Percentiles rank a stretch among this genome's conserved stretches.
phyloP scores from a whole-genome alignment of 345 rosid genomes.

The Eucalyptus pumila region DNA sequence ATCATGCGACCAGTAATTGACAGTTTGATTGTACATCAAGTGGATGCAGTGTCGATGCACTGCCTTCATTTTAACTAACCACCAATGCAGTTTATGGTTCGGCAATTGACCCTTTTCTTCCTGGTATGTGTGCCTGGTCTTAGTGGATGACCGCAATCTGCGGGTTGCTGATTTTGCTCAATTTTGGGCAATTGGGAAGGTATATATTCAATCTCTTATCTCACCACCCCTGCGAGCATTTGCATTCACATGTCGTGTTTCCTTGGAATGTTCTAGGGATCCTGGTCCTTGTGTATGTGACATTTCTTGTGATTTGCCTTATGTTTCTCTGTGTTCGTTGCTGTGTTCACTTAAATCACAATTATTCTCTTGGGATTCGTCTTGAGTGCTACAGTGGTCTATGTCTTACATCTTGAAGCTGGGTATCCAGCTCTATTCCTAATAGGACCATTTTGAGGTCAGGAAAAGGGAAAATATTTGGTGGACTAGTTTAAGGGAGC shows the following conservation, averaged over 20 bases:
- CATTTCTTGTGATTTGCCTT: neutral
- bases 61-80: constrained; percentile 84
- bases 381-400: neutral
- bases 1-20: constrained; percentile 18
- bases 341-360: neutral
- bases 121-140: constrained; percentile 96
- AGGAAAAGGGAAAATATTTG: neutral
- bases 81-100: constrained; percentile 90
- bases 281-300: constrained; percentile 6
- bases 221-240: constrained; percentile 24
- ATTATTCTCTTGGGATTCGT: neutral
- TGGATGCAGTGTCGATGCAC: constrained; percentile 79
- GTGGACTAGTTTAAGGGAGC: neutral
- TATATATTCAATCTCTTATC: constrained; percentile 70
- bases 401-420: neutral
- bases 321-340: neutral
- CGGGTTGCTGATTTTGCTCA: constrained; percentile 99
- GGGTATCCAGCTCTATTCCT: neutral
- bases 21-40: constrained; percentile 55
- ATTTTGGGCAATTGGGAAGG: constrained; percentile 99
- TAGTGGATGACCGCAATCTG: constrained; percentile 99
- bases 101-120: constrained; percentile 94
- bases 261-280: constrained; percentile 17
- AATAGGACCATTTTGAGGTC: neutral
- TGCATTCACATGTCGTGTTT: constrained; percentile 12